Evolutionary conservation across 1,139 yeast genomes (phyloP), one percentile per base, ranked within the genome.

Genomic region (Williopsis jadinii): DNA sequence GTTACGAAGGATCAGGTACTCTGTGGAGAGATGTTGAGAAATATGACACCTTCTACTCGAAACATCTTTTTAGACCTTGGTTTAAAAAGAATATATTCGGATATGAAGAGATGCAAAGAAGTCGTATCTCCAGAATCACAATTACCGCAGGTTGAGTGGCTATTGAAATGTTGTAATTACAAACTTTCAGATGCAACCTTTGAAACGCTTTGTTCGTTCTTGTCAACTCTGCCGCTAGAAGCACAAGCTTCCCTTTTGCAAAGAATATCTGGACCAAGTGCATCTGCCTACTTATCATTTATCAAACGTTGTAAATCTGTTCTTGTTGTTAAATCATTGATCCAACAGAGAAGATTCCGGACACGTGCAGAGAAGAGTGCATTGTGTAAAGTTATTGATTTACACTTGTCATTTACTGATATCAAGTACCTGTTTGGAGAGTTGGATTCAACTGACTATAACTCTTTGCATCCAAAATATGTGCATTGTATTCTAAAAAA

Each of bases 51-150:
- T 19, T 26, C 35, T 9, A 43, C 34, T 24, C 30, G 44, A n/a
- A 27, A 36, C 10, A 30, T 40, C 32, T 28, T 48, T 5, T 32
- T 50, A 11, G 40, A 41, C 10, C 29, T 45, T 15, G 19, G 37
- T 1, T 37, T 41, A 5, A 15, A 27, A 12, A 45, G 43, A 26
- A 30, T 34, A 1, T 28, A 10, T 11, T n/a, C 34, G 5, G 30
- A 36, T 5, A 28, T 37, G 10, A 35, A 26, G 14, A 19, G 30
- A 9, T 27, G 41, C 2, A 15, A 14, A n/a, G 39, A 38, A 14
- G 28, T 11, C 14, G 32, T 28, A 6, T 34, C 48, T 28, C 46
- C 46, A 8, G 44, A 43, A 15, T 11, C 36, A 8, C 41, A 39
- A 29, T 26, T 42, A 3, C 8, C 8, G 10, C 38, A 39, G 5